Evolutionary conservation across 805 yeast species (phyloP).

Genomic region (Jamesozyma spencerorum): DNA sequence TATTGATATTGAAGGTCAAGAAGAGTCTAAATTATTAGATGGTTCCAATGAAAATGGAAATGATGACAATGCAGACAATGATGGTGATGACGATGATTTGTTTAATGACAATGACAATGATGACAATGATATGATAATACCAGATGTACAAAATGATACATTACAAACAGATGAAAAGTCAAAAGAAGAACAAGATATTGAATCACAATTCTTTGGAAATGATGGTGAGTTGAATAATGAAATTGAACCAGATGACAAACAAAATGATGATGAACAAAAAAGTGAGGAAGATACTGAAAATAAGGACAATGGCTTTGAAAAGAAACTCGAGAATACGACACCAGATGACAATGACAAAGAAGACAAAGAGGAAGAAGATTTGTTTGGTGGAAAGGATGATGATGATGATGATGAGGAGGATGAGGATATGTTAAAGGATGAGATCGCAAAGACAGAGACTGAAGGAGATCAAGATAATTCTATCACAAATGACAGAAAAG

Average conservation of each 20-base stretch:
- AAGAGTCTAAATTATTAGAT: not conserved
- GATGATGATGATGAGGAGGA: not conserved
- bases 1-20: not conserved
- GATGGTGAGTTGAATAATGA: too few species aligned
- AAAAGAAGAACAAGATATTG: too few species aligned
- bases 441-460: not conserved
- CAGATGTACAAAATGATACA: too few species aligned
- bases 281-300: not conserved
- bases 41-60: conserved; percentile 2
- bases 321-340: too few species aligned
- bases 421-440: not conserved
- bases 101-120: not conserved
- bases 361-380: not conserved
- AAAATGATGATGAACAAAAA: not conserved
- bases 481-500: not conserved
- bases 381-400: not conserved
- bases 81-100: not conserved
- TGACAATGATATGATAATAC: not conserved
- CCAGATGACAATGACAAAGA: not conserved
- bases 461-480: not conserved
- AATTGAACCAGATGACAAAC: too few species aligned
- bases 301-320: too few species aligned
- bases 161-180: too few species aligned
- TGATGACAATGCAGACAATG: not conserved
- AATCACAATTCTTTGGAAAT: too few species aligned